A percentile compares a stretch with the other conserved stretches of the same genome.
Evolutionary conservation across 345 rosid species (phyloP).

Genomic region (Jatropha curcas): DNA sequence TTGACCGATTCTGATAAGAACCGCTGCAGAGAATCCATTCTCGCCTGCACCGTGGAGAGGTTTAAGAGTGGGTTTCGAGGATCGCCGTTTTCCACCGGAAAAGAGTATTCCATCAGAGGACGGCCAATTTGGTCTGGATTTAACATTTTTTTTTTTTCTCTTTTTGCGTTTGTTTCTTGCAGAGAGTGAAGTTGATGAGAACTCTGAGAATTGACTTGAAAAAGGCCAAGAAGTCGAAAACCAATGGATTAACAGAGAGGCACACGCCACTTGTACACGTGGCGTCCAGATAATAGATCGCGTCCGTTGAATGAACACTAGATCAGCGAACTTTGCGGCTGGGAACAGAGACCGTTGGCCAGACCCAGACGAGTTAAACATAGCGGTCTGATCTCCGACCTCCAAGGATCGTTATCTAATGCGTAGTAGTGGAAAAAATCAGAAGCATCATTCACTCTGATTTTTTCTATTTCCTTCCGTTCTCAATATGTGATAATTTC

Average conservation of each 20-base stretch:
- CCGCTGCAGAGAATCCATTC: conserved; percentile 50
- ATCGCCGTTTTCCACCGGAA: conserved; percentile 8
- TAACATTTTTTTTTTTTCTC: conserved; percentile 19
- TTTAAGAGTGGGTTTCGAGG: conserved; percentile 33
- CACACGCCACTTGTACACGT: neutral
- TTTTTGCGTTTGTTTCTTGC: neutral
- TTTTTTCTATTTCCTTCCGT: no score
- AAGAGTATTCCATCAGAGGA: conserved; percentile 6
- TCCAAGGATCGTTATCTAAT: no score
- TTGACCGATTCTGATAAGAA: conserved; percentile 46
- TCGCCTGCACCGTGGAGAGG: conserved; percentile 32
- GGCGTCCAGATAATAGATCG: neutral
- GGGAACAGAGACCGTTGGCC: neutral
- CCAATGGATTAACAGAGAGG: neutral
- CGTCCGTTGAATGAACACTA: neutral
- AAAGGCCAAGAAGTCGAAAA: neutral
- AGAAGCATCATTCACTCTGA: no score
- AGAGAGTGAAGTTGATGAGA: neutral
- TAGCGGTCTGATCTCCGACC: no score
- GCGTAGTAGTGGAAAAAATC: no score
- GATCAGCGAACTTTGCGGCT: neutral
- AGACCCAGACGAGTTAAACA: no score
- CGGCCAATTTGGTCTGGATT: conserved; percentile 8
- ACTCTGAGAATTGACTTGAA: neutral
- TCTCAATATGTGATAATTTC: no score